Conservation (phyloP, 345 rosid species). For the Hypericum androsaemum region DNA sequence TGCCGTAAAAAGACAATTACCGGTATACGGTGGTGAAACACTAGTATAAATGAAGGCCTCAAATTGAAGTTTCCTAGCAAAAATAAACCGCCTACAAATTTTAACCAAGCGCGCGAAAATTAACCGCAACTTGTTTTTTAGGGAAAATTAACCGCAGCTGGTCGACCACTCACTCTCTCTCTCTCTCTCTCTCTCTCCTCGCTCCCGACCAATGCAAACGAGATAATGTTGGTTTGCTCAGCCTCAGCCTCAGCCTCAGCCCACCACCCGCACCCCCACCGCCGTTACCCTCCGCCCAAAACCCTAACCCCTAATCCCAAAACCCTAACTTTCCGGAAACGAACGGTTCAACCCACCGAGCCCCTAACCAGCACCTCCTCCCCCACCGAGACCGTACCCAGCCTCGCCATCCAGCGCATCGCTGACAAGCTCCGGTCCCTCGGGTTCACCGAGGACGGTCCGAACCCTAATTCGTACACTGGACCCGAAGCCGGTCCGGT, state of each 20-base stretch:
- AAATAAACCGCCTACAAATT: too few species aligned
- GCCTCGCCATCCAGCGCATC: conserved; percentile 71
- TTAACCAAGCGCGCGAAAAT: too few species aligned
- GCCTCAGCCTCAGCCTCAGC: conserved; percentile 17
- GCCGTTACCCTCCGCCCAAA: conserved; percentile 11
- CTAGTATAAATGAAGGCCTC: too few species aligned
- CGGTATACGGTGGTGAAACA: too few species aligned
- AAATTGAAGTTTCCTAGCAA: too few species aligned
- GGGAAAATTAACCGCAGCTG: too few species aligned
- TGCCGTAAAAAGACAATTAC: too few species aligned
- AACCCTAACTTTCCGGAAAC: conserved; percentile 8
- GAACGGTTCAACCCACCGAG: background rate
- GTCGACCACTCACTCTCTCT: background rate
- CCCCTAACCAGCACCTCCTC: conserved; percentile 21
- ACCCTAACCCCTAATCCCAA: conserved; percentile 22
- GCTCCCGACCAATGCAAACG: background rate
- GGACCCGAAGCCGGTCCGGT: background rate
- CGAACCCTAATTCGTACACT: conserved; percentile 5
- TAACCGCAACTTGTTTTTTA: too few species aligned
- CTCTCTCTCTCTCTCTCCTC: background rate
- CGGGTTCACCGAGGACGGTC: conserved; percentile 45
- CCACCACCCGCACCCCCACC: conserved; percentile 22
- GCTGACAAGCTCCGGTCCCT: conserved; percentile 93
- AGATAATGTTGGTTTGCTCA: conserved; percentile 40
- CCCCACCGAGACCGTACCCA: conserved; percentile 36